These are phyloP conservation scores for Phaeotremella skinneri DNA, from an alignment of 768 basidiomycete genomes.

Conservation along the genomic window DNA sequence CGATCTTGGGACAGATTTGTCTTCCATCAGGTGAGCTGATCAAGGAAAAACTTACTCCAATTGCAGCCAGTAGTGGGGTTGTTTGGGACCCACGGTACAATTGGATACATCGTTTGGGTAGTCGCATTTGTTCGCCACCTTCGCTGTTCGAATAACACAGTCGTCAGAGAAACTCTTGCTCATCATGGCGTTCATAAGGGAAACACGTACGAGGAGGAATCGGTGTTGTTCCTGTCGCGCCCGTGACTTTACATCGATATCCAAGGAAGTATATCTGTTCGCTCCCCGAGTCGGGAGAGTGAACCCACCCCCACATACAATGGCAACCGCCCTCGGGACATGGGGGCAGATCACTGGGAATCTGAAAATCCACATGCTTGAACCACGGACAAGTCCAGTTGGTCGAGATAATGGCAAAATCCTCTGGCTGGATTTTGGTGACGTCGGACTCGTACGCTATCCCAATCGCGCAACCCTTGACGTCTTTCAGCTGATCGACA, in stretches of 20 bases:
- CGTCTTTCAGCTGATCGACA: constrained; percentile 27
- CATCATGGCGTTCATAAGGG: neutral
- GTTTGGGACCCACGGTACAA: constrained; percentile 48
- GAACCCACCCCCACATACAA: constrained; percentile 50
- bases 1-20: too few species aligned
- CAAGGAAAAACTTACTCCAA: constrained; percentile 10
- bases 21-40: too few species aligned
- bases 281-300: constrained; percentile 35
- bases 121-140: constrained; percentile 47
- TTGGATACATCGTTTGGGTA: constrained; percentile 42
- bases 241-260: constrained; percentile 47
- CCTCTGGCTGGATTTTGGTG: constrained; percentile 37
- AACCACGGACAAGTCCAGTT: constrained; percentile 47
- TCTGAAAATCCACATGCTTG: constrained; percentile 46
- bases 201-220: constrained; percentile 41
- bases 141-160: constrained; percentile 22
- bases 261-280: constrained; percentile 43
- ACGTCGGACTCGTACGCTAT: constrained; percentile 45
- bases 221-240: constrained; percentile 34
- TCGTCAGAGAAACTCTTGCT: neutral
- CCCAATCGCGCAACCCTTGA: constrained; percentile 44
- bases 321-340: constrained; percentile 48
- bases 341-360: constrained; percentile 47
- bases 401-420: constrained; percentile 38
- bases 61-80: constrained; percentile 50